Base-by-base conservation (phyloP, 345 rosid genomes). In the Brassica rapa region DNA sequence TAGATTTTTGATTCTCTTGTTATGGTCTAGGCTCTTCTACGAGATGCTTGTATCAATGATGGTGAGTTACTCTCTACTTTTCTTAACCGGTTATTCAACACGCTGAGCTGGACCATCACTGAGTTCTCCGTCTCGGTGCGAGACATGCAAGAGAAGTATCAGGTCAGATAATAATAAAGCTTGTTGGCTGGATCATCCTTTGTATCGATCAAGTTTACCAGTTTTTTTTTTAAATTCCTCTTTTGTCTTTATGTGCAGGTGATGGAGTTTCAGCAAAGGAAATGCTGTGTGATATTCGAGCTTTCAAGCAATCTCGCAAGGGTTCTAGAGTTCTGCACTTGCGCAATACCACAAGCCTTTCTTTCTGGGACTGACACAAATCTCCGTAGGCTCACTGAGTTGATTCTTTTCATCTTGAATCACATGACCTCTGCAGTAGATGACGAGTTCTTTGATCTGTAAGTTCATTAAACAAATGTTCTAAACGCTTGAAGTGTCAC, bases 41-140 rank as follows among this genome's bases (percentile, higher is more conserved):
- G 90, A 70, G 97, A 95, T 82, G 97, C 89, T 72, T 93, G 96
- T 83, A 78, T 85, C 65, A 80, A 66, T 75, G 86, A 95, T 53
- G 87, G 80, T 72, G 91, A 86, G 60, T 74, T 95, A 75, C 90
- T 95, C 80, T 93, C 96, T 43, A 87, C 90, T 77, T 95, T 93
- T 83, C 90, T 95, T 32, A 95, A 95, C 84, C 97, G 94, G 43
- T 82, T 95, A 24, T 95, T 95, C 77, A 95, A 95, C 86, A 95
- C 96, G 2, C 86, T 95, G 67, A 95, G 99, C 88, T 95, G 98
- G 99, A 91, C 93, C 64, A 90, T 95, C 91, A 95, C 96, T 4
- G 99, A 91, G 82, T 93, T 95, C 78, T 95, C 98, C 72, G 96
- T 93, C 83, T 93, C 96, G 46, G 85, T 95, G 37, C 88, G 97